Evolutionary conservation across 768 basidiomycete genomes (phyloP).

Genomic region (Tulasnella sp.): DNA sequence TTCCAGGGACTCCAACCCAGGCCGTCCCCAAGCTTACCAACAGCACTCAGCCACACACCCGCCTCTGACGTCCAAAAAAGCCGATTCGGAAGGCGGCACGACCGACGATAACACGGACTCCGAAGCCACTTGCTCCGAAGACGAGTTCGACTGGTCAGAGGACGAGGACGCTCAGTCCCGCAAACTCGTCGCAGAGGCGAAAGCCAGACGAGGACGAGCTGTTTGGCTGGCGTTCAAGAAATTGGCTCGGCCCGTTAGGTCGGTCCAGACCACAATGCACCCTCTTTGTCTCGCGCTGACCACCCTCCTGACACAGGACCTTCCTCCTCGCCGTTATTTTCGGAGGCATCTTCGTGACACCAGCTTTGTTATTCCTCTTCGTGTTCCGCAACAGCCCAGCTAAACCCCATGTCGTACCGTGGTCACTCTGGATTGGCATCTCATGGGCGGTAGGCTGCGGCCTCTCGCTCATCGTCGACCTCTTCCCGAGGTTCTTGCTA

Average conservation of each 20-base stretch:
- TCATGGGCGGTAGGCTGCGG: conserved; percentile 48
- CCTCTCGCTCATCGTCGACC: conserved; percentile 55
- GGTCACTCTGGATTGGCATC: conserved; percentile 54
- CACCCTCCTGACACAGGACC: conserved; percentile 29
- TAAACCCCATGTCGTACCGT: conserved; percentile 43
- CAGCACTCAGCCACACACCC: not conserved
- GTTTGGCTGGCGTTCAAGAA: conserved; percentile 58
- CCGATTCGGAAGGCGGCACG: not conserved
- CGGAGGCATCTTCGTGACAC: conserved; percentile 52
- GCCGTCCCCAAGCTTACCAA: not conserved
- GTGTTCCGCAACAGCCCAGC: conserved; percentile 42
- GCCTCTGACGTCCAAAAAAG: not conserved
- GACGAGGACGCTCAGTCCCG: conserved; percentile 34
- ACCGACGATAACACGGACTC: conserved; percentile 6
- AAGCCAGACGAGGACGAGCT: conserved; percentile 50
- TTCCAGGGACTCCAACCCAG: not conserved
- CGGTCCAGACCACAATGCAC: not conserved
- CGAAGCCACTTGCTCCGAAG: conserved; percentile 43
- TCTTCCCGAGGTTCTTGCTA: conserved; percentile 46
- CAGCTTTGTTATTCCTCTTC: conserved; percentile 54
- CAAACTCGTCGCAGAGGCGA: conserved; percentile 24
- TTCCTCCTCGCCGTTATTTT: conserved; percentile 49
- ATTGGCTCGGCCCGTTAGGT: conserved; percentile 40
- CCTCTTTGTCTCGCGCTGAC: not conserved
- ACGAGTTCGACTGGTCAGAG: conserved; percentile 69